Evolutionary conservation across 441 rosid species (phyloP), one percentile per base, ranked within the genome.

Genomic region (Jatropha podagrica): DNA sequence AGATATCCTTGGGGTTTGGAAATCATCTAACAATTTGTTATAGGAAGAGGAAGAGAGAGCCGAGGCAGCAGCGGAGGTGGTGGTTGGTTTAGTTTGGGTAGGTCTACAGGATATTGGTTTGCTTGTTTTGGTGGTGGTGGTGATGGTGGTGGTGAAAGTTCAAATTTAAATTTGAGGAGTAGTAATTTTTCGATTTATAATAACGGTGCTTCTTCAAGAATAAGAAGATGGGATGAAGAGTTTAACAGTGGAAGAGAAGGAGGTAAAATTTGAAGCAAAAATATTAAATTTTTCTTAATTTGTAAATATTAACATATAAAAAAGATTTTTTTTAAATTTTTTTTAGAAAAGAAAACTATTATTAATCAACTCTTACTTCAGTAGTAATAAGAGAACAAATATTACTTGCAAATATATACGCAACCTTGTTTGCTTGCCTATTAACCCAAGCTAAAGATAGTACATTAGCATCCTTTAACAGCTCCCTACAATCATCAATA

Each of bases 41-140:
- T n/a, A n/a, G n/a, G n/a, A n/a, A 26, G 62, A 20, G 62, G 23
- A 26, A 26, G 60, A 80, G 85, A 42, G 14, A 72, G 68, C 27
- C 69, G 63, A 9, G 46, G 49, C 2, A 49, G 75, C 0, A 68
- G 80, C 4, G 42, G 51, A 0, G 9, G 20, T 6, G 72, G 79
- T 8, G 38, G 79, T 3, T 89, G 95, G 67, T 79, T 83, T 59
- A 56, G 77, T 8, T 77, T 89, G 18, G 85, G 90, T 60, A 80
- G 92, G 82, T 52, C 77, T 64, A 81, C 86, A 68, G 79, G 96
- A 62, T 84, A 78, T 44, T 74, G 92, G 69, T 83, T 91, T 11
- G 88, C 88, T 58, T 92, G 98, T 83, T 94, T 94, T 18, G 86
- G 88, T 9, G 85, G 87, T 38, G 71, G 72, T 11, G 2, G 1